Conservation (phyloP, 139 green algal genomes). For the Coelastrella sp. region DNA sequence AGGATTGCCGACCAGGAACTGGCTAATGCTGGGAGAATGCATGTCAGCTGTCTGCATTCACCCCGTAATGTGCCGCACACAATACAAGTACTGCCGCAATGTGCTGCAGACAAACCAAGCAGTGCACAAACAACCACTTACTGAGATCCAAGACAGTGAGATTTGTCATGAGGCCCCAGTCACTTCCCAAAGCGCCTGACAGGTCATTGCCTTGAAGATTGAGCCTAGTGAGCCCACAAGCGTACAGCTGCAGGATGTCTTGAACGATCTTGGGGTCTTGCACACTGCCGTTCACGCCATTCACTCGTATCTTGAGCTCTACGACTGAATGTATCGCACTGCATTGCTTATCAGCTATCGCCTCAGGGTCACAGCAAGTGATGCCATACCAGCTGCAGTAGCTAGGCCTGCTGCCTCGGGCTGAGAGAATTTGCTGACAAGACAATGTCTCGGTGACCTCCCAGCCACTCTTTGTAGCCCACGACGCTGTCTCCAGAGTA, state of each 20-base stretch:
- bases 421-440: slow-evolving; percentile 21
- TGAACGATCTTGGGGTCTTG: not conserved
- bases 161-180: not conserved
- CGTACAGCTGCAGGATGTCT: slow-evolving; percentile 22
- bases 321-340: not conserved
- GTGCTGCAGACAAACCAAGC: too few species aligned
- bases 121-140: not conserved
- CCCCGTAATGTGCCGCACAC: too few species aligned
- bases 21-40: too few species aligned
- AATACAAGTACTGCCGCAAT: too few species aligned
- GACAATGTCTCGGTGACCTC: not conserved
- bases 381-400: slow-evolving; percentile 48
- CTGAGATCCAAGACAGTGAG: slow-evolving; percentile 27
- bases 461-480: slow-evolving; percentile 29
- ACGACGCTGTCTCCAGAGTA: not conserved
- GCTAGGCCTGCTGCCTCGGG: not conserved
- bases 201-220: slow-evolving; percentile 42
- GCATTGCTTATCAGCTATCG: not conserved
- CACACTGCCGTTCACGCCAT: slow-evolving; percentile 38
- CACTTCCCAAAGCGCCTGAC: not conserved
- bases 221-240: slow-evolving; percentile 34
- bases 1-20: too few species aligned
- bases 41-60: too few species aligned
- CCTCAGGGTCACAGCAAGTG: slow-evolving; percentile 23
- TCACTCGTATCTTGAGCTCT: slow-evolving; percentile 17